Evolutionary conservation across 169 alveolate species (phyloP).

Genomic region (Eimeria brunetti): DNA sequence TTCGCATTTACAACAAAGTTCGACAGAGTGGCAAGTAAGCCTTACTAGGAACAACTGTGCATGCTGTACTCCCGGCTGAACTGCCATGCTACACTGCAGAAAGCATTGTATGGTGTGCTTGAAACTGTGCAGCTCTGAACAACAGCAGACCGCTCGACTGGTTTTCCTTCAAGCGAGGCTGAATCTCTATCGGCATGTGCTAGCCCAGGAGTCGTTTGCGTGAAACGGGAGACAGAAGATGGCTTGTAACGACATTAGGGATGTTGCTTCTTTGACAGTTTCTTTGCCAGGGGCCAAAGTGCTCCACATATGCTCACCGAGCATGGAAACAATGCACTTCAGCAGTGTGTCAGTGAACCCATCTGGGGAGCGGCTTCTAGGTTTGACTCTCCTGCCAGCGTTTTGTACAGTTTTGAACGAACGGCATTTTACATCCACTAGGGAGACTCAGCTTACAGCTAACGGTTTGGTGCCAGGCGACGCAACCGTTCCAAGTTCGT

Average conservation of each 20-base stretch:
- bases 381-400: neutral
- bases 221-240: neutral
- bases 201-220: conserved; percentile 12
- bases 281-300: neutral
- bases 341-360: neutral
- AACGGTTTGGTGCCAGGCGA: neutral
- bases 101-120: neutral
- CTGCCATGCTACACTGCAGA: neutral
- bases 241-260: neutral
- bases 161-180: conserved; percentile 57
- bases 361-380: neutral
- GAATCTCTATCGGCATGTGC: conserved; percentile 55
- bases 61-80: neutral
- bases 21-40: neutral
- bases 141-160: conserved; percentile 31
- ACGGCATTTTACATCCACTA: neutral
- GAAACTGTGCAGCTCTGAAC: conserved; percentile 6
- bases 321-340: neutral
- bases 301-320: neutral
- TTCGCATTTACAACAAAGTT: neutral
- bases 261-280: neutral
- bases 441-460: neutral
- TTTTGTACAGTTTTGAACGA: neutral
- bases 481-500: neutral
- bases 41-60: neutral